Evolutionary conservation across 805 yeast genomes (phyloP).

Genomic region (Lipomyces orientalis): DNA sequence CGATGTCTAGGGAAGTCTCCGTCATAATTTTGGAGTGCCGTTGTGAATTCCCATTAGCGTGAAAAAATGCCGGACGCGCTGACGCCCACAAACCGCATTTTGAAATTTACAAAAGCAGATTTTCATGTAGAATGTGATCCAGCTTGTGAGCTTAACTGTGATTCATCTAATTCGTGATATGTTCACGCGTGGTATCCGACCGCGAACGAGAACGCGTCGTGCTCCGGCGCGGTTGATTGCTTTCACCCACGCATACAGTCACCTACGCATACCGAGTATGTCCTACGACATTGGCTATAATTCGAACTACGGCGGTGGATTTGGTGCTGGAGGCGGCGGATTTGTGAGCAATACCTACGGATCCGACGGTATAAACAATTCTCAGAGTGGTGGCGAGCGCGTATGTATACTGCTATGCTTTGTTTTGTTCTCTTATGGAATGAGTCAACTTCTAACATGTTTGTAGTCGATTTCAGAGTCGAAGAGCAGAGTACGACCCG

Average conservation of each 20-base stretch:
- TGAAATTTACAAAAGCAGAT: background rate
- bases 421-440: too few relatives aligned
- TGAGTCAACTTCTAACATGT: background rate
- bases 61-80: background rate
- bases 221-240: background rate
- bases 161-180: too few relatives aligned
- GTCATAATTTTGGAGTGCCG: background rate
- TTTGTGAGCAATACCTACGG: conserved; percentile 21
- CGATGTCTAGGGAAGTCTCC: background rate
- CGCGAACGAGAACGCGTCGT: background rate
- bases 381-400: conserved; percentile 26
- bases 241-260: background rate
- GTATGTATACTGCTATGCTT: conserved; percentile 13
- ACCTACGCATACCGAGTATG: conserved; percentile 12
- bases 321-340: conserved; percentile 19
- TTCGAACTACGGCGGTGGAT: conserved; percentile 14
- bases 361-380: conserved; percentile 15
- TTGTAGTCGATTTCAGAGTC: conserved; percentile 27
- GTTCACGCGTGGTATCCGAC: too few relatives aligned
- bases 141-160: too few relatives aligned
- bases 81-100: background rate
- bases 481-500: conserved; percentile 50
- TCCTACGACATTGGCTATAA: conserved; percentile 1
- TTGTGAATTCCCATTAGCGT: background rate
- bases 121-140: background rate